Evolutionary conservation across 208 protist genomes (phyloP).

Genomic region (Acanthamoeba castellanii): DNA sequence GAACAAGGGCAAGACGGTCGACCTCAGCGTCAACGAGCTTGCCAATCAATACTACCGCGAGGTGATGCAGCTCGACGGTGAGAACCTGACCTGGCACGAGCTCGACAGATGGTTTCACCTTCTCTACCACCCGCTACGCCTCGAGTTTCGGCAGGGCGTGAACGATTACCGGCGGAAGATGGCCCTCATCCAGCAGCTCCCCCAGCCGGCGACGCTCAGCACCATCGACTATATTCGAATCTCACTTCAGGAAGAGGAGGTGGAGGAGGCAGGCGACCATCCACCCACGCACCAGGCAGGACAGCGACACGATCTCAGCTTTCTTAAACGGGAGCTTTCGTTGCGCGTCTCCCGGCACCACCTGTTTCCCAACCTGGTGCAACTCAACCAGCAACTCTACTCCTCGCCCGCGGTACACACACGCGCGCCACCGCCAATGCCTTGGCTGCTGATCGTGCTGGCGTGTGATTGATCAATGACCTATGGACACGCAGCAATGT

Average conservation of each 20-base stretch:
- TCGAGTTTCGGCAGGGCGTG: background rate
- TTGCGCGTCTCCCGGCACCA: background rate
- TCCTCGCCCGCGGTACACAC: background rate
- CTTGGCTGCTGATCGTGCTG: background rate
- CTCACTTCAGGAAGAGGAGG: background rate
- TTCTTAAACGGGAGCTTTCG: background rate
- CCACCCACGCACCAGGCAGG: background rate
- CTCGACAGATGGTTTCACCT: background rate
- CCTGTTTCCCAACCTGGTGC: slow-evolving; percentile 1
- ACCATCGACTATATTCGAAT: background rate
- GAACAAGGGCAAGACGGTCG: background rate
- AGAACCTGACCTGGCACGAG: background rate
- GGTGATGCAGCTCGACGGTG: background rate
- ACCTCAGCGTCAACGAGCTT: background rate
- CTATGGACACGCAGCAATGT: background rate
- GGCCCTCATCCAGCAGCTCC: background rate
- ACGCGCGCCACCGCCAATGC: background rate
- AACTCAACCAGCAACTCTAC: slow-evolving; percentile 9
- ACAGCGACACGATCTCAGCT: background rate
- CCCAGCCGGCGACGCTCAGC: background rate
- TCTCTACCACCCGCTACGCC: background rate
- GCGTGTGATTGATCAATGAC: background rate
- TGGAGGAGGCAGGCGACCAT: background rate
- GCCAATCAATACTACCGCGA: slow-evolving; percentile 22
- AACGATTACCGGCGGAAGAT: slow-evolving; percentile 5